Base-by-base conservation (phyloP, 2,329 filamentous ascomycete species). In the Grosmannia clavigera region DNA sequence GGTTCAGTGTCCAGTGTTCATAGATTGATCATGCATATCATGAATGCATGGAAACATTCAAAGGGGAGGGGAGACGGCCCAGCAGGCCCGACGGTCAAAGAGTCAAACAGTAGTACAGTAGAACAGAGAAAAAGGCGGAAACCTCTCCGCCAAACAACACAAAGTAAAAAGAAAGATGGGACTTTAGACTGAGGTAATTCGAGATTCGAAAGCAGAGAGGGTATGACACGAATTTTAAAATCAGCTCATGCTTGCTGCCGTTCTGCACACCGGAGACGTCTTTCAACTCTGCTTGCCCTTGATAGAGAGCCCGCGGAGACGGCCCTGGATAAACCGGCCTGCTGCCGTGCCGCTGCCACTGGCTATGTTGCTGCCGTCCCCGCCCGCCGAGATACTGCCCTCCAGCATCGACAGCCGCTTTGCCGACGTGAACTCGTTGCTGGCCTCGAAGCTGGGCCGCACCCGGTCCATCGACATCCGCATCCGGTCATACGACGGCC, bases 351-450 rank as follows among this genome's bases (percentile, higher is more conserved):
- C 55, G 59, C 46, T 55, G 43, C 25, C 22, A 35, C 40, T n/a
- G 33, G 10, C 11, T 16, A 10, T 7, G 58, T 22, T 48, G 58
- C 46, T 50, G 53, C 29, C 31, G 12, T 58, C 51, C 35, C 14
- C 12, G 5, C 19, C 16, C 38, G 43, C 43, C 61, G 80, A 85
- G 59, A 83, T 81, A 57, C 79, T 83, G 29, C 88, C 92, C 75
- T 96, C 94, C 65, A 96, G 83, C 64, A 91, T 82, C 55, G 86
- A 86, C 65, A 99, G 75, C 70, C 92, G 85, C 46, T 90, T 90
- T 16, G 92, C 92, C 33, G 88, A 92, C 0, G 92, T 96, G 69
- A 96, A 96, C 68, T 97, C 94, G 67, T 85, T 88, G 71, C 86
- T 94, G 46, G 84, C 84, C 73, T 96, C 92, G 70, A 90, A 96